Evolutionary conservation across 371 early-diverging fungal species (phyloP).

Genomic region (Rhizopus stolonifer): DNA sequence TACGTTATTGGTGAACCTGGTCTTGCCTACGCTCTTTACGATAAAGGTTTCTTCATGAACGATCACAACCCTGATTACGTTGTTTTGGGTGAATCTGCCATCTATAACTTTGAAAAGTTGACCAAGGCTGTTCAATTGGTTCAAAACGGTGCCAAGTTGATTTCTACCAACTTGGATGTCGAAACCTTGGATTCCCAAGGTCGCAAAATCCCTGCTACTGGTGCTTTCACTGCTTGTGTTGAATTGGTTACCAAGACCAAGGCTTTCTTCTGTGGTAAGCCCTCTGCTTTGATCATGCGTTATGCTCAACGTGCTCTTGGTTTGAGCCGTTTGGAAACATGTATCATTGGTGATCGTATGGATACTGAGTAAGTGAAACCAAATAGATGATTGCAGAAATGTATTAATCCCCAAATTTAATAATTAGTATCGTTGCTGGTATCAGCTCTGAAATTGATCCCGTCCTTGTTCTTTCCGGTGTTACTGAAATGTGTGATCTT

Average conservation of each 20-base stretch:
- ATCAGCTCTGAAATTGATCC: conserved; percentile 63
- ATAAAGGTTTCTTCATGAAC: conserved; percentile 68
- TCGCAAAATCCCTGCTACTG: conserved; percentile 59
- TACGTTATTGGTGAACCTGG: conserved; percentile 71
- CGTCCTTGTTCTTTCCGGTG: conserved; percentile 65
- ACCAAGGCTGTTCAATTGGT: conserved; percentile 66
- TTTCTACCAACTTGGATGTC: conserved; percentile 69
- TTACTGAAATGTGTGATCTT: conserved; percentile 55
- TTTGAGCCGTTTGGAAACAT: conserved; percentile 56
- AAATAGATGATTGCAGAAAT: neutral
- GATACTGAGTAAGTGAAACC: conserved; percentile 57
- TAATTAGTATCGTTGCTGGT: conserved; percentile 51
- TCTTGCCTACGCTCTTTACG: conserved; percentile 65
- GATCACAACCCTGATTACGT: conserved; percentile 67
- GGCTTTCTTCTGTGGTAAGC: conserved; percentile 71
- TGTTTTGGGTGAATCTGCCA: conserved; percentile 62
- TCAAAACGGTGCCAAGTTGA: conserved; percentile 57
- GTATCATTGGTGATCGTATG: conserved; percentile 74
- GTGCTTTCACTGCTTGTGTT: conserved; percentile 62
- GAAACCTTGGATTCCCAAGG: conserved; percentile 58
- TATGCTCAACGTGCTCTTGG: conserved; percentile 63
- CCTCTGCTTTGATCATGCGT: conserved; percentile 66
- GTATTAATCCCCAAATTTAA: neutral
- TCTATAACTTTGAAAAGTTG: conserved; percentile 63
- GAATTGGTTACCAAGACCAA: conserved; percentile 65